Percentiles rank a stretch among this genome's conserved stretches.
Evolutionary conservation across 306 rosid genomes (phyloP).

Genomic region (Cajanus cajan): DNA sequence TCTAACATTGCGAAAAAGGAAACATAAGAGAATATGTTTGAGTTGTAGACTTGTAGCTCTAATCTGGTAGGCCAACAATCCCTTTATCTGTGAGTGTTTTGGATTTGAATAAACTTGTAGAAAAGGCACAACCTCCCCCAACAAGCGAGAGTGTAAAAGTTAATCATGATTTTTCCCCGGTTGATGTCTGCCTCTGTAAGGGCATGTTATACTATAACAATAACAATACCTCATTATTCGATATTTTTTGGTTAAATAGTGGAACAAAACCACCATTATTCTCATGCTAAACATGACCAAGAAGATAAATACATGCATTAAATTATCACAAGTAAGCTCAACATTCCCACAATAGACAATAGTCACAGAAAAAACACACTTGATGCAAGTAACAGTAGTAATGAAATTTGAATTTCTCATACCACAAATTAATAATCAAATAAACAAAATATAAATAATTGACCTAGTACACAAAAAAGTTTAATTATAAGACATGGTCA

Average conservation of each 20-base stretch:
- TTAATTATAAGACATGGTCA: background rate
- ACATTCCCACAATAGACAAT: background rate
- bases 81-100: background rate
- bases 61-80: background rate
- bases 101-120: background rate
- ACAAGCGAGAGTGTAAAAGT: background rate
- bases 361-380: background rate
- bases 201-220: background rate
- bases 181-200: background rate
- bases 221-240: background rate
- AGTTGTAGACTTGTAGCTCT: background rate
- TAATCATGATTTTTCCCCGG: background rate
- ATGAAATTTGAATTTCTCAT: slow-evolving; percentile 6
- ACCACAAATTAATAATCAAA: background rate
- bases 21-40: background rate
- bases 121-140: background rate
- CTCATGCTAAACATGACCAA: background rate
- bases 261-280: background rate
- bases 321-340: background rate
- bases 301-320: slow-evolving; percentile 11
- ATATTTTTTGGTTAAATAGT: background rate
- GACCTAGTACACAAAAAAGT: background rate
- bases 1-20: background rate
- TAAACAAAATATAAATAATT: background rate
- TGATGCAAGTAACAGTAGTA: background rate